phyloP scores from a whole-genome alignment of 2,329 filamentous ascomycete species.

The Bipolaris victoriae region DNA sequence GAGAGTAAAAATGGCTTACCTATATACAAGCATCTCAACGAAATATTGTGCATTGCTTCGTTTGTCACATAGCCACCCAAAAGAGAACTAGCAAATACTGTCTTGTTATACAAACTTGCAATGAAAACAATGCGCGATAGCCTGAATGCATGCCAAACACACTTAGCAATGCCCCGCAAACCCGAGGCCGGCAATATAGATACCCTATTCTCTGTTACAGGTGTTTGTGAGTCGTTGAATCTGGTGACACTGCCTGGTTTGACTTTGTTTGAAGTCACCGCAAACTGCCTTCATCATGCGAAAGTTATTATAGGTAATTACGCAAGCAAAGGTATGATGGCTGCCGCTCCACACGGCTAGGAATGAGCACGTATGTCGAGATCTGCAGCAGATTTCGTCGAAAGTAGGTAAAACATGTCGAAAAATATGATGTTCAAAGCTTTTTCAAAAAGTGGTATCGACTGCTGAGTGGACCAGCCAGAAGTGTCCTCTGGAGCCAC shows the following conservation, averaged over 20 bases:
- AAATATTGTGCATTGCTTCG: background rate
- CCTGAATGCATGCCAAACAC: background rate
- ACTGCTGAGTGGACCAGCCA: background rate
- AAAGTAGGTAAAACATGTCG: background rate
- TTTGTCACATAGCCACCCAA: background rate
- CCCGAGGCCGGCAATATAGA: background rate
- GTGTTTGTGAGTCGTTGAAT: background rate
- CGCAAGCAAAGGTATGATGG: background rate
- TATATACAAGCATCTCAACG: background rate
- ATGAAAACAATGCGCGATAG: background rate
- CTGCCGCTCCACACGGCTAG: background rate
- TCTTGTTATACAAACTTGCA: background rate
- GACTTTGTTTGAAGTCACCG: background rate
- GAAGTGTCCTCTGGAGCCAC: background rate
- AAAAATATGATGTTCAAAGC: background rate
- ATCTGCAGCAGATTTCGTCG: background rate
- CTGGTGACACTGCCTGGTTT: background rate
- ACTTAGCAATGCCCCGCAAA: background rate
- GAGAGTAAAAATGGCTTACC: no score
- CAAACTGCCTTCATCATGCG: background rate
- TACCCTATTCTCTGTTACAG: no score
- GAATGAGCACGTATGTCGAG: background rate
- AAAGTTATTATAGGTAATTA: background rate
- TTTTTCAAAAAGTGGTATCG: background rate
- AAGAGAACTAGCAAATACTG: background rate